phyloP scores from a whole-genome alignment of 345 rosid species.

The Hirschfeldia incana region DNA sequence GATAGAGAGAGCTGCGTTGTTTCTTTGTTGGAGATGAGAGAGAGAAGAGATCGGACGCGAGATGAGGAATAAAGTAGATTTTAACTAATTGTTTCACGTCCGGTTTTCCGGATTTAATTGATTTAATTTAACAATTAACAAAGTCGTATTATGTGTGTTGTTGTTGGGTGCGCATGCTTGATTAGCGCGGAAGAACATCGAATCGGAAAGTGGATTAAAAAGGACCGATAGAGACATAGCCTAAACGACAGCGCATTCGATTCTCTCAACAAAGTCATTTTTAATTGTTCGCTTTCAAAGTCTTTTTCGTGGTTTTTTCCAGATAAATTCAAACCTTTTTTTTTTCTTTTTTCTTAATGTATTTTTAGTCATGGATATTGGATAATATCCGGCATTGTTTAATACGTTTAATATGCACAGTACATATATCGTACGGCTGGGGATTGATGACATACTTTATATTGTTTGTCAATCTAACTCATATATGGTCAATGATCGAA shows the following conservation, averaged over 20 bases:
- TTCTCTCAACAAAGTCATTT: not conserved
- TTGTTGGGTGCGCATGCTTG: not conserved
- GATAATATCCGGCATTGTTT: not conserved
- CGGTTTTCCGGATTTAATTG: not conserved
- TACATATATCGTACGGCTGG: not conserved
- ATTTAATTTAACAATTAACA: not conserved
- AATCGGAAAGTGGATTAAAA: constrained; percentile 3
- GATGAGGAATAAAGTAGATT: constrained; percentile 33
- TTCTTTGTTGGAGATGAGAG: constrained; percentile 4
- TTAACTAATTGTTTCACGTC: constrained; percentile 44
- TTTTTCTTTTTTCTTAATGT: not conserved
- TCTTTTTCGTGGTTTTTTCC: constrained; percentile 23
- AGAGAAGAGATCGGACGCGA: constrained; percentile 41
- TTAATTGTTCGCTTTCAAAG: constrained; percentile 5
- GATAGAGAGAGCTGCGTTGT: constrained; percentile 1
- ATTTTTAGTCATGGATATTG: not conserved
- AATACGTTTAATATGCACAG: not conserved
- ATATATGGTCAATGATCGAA: not conserved
- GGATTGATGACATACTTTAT: not conserved
- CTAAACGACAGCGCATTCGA: constrained; percentile 26
- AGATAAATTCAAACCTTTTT: constrained; percentile 1
- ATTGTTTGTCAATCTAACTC: not conserved
- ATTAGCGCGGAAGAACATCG: constrained; percentile 27
- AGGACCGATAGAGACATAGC: not conserved
- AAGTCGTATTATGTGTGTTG: not conserved